Evolutionary conservation across 768 basidiomycete genomes (phyloP).

Genomic region (Daedaleopsis sinensis): DNA sequence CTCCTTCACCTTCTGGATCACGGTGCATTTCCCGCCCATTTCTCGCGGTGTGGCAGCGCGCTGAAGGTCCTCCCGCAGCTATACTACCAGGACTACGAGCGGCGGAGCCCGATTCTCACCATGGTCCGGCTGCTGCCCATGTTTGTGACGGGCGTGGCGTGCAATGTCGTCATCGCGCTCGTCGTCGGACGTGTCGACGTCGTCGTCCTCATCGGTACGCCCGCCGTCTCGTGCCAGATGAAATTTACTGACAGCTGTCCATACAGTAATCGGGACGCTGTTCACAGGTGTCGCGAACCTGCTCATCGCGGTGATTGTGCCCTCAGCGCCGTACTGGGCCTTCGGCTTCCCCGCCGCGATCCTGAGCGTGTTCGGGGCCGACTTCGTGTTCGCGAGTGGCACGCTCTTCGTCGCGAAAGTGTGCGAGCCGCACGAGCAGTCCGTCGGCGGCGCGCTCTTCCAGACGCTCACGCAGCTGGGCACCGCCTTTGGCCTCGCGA

Average conservation of each 20-base stretch:
- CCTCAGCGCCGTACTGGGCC: slow-evolving; percentile 67
- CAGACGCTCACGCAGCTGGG: slow-evolving; percentile 81
- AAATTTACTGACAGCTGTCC: neutral
- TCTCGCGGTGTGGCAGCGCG: neutral
- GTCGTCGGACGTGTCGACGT: slow-evolving; percentile 58
- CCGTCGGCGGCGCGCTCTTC: slow-evolving; percentile 74
- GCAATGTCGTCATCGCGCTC: slow-evolving; percentile 67
- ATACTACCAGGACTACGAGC: slow-evolving; percentile 70
- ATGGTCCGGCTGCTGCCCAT: slow-evolving; percentile 74
- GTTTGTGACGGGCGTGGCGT: slow-evolving; percentile 63
- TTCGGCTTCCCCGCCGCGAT: slow-evolving; percentile 72
- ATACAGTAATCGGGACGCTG: slow-evolving; percentile 53
- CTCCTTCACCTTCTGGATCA: slow-evolving; percentile 55
- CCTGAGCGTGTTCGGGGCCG: slow-evolving; percentile 71
- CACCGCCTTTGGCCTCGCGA: slow-evolving; percentile 67
- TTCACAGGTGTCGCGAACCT: slow-evolving; percentile 61
- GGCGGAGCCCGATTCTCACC: slow-evolving; percentile 56
- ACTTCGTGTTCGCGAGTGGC: slow-evolving; percentile 75
- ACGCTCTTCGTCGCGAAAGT: slow-evolving; percentile 76
- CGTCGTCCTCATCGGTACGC: slow-evolving; percentile 58
- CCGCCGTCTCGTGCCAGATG: neutral
- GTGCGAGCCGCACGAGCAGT: slow-evolving; percentile 69
- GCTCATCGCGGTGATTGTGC: slow-evolving; percentile 69
- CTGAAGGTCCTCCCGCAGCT: slow-evolving; percentile 42
- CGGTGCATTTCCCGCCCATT: slow-evolving; percentile 31